Evolutionary conservation across 345 rosid genomes (phyloP), one percentile per base, ranked within the genome.

Genomic region (Aurinia saxatilis): DNA sequence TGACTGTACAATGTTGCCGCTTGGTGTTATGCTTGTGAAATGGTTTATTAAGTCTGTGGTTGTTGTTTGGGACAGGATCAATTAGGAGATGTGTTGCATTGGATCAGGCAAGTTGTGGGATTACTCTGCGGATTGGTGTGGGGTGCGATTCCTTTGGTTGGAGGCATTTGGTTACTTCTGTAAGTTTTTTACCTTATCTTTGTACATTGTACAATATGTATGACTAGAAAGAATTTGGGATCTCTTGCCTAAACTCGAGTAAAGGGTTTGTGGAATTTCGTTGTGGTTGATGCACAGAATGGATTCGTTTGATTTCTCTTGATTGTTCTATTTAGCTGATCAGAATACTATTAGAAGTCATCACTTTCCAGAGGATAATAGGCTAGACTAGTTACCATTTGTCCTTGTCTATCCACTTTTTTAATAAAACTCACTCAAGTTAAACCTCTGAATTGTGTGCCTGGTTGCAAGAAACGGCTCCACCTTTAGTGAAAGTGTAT

Each of bases 61-160:
- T 57, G 25, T 44, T 37, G 39, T 67, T 21, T 68, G 12, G 53
- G n/a, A 47, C 78, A 93, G 99, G 99, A 93, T 84, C 97, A 90
- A 80, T 63, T 93, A 66, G 99, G 99, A 73, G 99, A 93, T 86
- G 96, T 80, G 34, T 73, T 93, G 82, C 99, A 93, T 67, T 93
- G 99, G 99, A 87, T 90, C 65, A 81, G 99, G 50, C 99, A 93
- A 77, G 81, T 73, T 4, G 81, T 86, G 52, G 96, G 90, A 23
- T 72, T 93, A n/a, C 39, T 83, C 17, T 93, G 91, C 45, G 97
- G 97, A 29, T 79, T 93, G 79, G 11, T 90, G 7, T 93, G 90
- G 84, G 99, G 99, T 27, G 73, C 96, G 6, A 61, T 93, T 17
- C 99, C 99, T 37, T 59, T 90, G 63, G 88, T 85, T 49, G 99